phyloP scores from a whole-genome alignment of 2,329 filamentous ascomycete species.

The Arachnomyces sp. region DNA sequence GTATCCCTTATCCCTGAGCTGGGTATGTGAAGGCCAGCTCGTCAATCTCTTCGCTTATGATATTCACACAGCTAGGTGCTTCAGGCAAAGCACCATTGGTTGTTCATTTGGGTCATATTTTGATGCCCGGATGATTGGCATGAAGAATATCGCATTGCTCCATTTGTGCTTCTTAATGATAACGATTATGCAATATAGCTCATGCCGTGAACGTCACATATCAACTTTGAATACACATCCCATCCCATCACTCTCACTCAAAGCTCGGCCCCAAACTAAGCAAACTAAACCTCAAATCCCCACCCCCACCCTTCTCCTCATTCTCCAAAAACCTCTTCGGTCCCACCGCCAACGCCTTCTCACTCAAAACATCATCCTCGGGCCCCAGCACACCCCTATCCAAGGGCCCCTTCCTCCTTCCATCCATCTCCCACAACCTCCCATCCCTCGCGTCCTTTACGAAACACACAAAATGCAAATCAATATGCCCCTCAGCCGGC shows the following conservation, averaged over 20 bases:
- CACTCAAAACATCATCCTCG: conserved; percentile 66
- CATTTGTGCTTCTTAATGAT: too few species aligned
- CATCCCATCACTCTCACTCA: conserved; percentile 33
- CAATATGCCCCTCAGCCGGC: conserved; percentile 69
- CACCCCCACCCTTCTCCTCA: conserved; percentile 46
- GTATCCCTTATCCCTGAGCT: neutral
- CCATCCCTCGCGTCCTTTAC: conserved; percentile 62
- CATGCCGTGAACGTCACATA: too few species aligned
- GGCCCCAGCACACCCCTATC: conserved; percentile 54
- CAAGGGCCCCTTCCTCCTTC: conserved; percentile 63
- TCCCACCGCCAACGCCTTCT: conserved; percentile 66
- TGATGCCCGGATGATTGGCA: too few species aligned
- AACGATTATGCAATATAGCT: too few species aligned
- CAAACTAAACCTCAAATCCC: conserved; percentile 54
- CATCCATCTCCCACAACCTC: conserved; percentile 75
- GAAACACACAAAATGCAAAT: conserved; percentile 94
- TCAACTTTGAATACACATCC: too few species aligned
- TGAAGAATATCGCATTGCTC: too few species aligned
- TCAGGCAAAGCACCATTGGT: too few species aligned
- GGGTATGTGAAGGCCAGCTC: neutral
- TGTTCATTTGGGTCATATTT: too few species aligned
- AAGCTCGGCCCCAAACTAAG: conserved; percentile 52
- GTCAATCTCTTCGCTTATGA: neutral
- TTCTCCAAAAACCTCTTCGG: conserved; percentile 53
- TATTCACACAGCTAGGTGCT: too few species aligned